Conservation (phyloP, 1,284 basidiomycete species). For the Exobasidium rhododendri region DNA sequence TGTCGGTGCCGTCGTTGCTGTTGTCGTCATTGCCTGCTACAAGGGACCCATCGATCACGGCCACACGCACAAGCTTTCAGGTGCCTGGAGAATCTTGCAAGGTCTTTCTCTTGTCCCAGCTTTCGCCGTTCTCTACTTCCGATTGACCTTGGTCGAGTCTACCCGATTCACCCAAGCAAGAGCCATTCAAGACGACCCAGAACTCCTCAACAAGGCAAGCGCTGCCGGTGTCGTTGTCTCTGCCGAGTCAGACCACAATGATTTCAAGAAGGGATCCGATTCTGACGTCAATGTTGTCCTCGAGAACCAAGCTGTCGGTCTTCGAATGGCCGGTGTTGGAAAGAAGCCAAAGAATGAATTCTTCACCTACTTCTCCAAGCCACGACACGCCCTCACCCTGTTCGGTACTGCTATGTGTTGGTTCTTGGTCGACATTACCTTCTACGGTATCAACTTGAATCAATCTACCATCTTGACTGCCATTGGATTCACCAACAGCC, state of each 20-base stretch:
- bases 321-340: conserved; percentile 37
- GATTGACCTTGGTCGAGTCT: conserved; percentile 58
- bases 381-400: conserved; percentile 42
- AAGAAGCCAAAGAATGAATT: conserved; percentile 32
- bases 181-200: conserved; percentile 72
- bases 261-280: conserved; percentile 27
- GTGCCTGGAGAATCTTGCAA: conserved; percentile 53
- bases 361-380: conserved; percentile 44
- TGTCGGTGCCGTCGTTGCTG: conserved; percentile 64
- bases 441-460: conserved; percentile 78
- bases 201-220: conserved; percentile 57
- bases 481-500: conserved; percentile 61
- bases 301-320: conserved; percentile 41
- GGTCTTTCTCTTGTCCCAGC: conserved; percentile 46
- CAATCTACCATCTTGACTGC: conserved; percentile 68
- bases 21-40: conserved; percentile 69
- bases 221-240: conserved; percentile 60
- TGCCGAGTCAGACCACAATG: conserved; percentile 22
- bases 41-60: conserved; percentile 57
- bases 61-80: conserved; percentile 43
- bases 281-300: conserved; percentile 25
- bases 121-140: conserved; percentile 59
- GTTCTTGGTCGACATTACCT: conserved; percentile 65
- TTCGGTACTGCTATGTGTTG: conserved; percentile 40
- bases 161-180: conserved; percentile 79